Percentiles rank a stretch among this genome's conserved stretches.
Evolutionary conservation across 371 early-diverging fungal genomes (phyloP).

Genomic region (Basidiobolus meristosporus): DNA sequence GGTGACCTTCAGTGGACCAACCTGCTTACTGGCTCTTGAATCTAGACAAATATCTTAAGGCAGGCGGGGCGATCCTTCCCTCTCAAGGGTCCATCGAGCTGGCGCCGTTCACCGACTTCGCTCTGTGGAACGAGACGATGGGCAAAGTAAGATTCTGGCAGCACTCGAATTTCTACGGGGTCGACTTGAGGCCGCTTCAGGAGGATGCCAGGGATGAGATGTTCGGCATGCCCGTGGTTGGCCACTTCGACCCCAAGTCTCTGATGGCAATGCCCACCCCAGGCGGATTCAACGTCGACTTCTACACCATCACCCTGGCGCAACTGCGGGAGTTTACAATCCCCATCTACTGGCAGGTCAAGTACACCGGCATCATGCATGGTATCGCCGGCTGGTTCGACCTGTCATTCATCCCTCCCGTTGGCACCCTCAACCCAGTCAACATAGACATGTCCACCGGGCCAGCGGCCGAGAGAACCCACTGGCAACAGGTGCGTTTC

Average conservation of each 20-base stretch:
- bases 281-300: constrained; percentile 56
- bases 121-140: constrained; percentile 83
- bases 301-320: constrained; percentile 51
- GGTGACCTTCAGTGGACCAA: too few relatives aligned
- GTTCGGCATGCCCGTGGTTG: constrained; percentile 85
- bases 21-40: too few relatives aligned
- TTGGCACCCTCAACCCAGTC: constrained; percentile 6
- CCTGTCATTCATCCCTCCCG: constrained; percentile 38
- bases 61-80: constrained; percentile 83
- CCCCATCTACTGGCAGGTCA: constrained; percentile 61
- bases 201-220: constrained; percentile 66
- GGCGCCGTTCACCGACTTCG: constrained; percentile 70
- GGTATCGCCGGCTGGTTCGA: constrained; percentile 98
- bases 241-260: constrained; percentile 74
- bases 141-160: constrained; percentile 80
- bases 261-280: constrained; percentile 45
- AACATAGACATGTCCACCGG: constrained; percentile 56
- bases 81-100: constrained; percentile 71
- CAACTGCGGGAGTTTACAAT: constrained; percentile 68
- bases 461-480: constrained; percentile 73
- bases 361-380: constrained; percentile 81
- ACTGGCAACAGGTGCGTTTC: constrained; percentile 96
- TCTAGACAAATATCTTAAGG: constrained; percentile 77
- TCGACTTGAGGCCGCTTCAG: constrained; percentile 72
- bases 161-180: constrained; percentile 74